phyloP scores from a whole-genome alignment of 225 moss, liverwort and hornwort species.

The Marchantia paleacea region DNA sequence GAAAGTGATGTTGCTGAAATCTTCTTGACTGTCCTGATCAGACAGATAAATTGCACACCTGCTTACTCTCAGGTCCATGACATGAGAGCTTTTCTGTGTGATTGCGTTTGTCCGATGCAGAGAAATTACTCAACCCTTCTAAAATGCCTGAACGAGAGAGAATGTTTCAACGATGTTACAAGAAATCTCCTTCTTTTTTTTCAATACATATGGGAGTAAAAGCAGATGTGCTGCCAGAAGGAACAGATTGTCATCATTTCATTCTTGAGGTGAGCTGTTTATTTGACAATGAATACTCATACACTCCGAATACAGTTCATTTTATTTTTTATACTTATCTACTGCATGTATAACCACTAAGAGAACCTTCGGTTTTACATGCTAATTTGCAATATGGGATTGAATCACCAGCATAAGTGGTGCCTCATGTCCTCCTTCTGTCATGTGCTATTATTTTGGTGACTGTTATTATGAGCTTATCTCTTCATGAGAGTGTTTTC shows the following conservation, averaged over 20 bases:
- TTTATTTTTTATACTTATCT: too few relatives aligned
- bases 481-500: too few relatives aligned
- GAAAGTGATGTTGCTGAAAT: neutral
- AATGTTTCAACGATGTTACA: constrained; percentile 70
- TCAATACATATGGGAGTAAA: constrained; percentile 97
- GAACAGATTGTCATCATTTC: constrained; percentile 89
- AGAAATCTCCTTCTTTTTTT: constrained; percentile 87
- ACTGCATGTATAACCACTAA: too few relatives aligned
- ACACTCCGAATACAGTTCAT: too few relatives aligned
- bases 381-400: too few relatives aligned
- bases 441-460: too few relatives aligned
- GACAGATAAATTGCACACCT: neutral
- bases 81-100: neutral
- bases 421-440: too few relatives aligned
- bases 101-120: constrained; percentile 26
- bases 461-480: too few relatives aligned
- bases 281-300: too few relatives aligned
- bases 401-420: too few relatives aligned
- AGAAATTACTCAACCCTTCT: constrained; percentile 63
- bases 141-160: constrained; percentile 81
- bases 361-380: too few relatives aligned
- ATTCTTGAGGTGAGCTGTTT: constrained; percentile 50
- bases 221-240: constrained; percentile 70
- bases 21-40: neutral
- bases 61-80: too few relatives aligned